Percentiles rank a stretch among this genome's conserved stretches.
These are phyloP conservation scores for Lasiodiplodia theobromae DNA, from an alignment of 2,329 filamentous ascomycete species.

Conservation along the genomic window DNA sequence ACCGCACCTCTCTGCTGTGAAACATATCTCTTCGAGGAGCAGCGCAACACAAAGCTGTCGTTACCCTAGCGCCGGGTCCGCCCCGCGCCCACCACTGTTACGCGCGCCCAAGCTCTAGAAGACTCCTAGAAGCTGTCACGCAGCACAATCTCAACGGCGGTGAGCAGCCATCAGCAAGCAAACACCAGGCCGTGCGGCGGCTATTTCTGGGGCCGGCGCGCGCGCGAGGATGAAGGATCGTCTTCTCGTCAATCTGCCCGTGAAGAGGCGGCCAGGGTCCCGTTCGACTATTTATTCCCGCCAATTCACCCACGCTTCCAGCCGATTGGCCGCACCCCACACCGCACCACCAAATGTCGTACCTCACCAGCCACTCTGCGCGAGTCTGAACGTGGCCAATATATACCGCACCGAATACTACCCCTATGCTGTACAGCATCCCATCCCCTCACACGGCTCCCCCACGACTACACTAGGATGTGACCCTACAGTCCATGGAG, in stretches of 20 bases:
- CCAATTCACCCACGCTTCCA: not conserved
- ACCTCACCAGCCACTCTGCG: slow-evolving; percentile 5
- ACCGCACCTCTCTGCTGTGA: not conserved
- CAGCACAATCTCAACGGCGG: not conserved
- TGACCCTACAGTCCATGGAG: not conserved
- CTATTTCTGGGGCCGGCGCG: not conserved
- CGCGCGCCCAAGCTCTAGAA: slow-evolving; percentile 5
- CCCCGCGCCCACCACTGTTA: not conserved
- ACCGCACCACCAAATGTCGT: slow-evolving; percentile 1
- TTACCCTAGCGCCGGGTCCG: not conserved
- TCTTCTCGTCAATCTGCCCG: slow-evolving; percentile 20
- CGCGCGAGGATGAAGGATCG: not conserved
- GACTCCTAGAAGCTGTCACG: slow-evolving; percentile 7
- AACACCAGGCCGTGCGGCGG: not conserved
- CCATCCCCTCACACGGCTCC: not conserved
- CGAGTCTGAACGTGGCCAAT: not conserved
- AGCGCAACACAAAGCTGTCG: not conserved
- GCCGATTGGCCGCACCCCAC: slow-evolving; percentile 15
- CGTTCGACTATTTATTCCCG: not conserved
- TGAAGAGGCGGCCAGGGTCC: not conserved
- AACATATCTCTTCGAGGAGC: not conserved
- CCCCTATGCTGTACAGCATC: too few relatives aligned
- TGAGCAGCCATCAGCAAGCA: not conserved
- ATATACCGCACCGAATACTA: too few relatives aligned
- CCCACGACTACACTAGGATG: not conserved